Evolutionary conservation across 345 rosid genomes (phyloP).

Genomic region (Ailanthus altissimus): DNA sequence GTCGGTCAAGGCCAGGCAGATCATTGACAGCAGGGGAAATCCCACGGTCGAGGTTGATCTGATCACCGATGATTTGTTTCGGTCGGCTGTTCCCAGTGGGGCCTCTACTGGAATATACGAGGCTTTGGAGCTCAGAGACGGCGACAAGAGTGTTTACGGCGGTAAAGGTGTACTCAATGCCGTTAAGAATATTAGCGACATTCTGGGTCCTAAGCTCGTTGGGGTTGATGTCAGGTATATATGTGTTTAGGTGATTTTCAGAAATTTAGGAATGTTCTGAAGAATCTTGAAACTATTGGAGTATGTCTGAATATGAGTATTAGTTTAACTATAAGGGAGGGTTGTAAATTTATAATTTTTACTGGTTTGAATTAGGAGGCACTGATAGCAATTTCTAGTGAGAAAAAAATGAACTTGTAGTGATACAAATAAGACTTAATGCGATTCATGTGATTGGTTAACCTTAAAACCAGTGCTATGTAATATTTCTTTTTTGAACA

Average conservation of each 20-base stretch:
- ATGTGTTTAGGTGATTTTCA: not conserved
- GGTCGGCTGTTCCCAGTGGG: conserved; percentile 97
- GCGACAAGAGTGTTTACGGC: conserved; percentile 76
- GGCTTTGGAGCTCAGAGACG: conserved; percentile 94
- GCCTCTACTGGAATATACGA: conserved; percentile 99
- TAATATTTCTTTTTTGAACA: not conserved
- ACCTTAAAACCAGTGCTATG: not conserved
- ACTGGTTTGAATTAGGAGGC: not conserved
- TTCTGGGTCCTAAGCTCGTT: conserved; percentile 83
- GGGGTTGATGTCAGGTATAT: conserved; percentile 88
- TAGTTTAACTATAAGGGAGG: not conserved
- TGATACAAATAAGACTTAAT: not conserved
- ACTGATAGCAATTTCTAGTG: not conserved
- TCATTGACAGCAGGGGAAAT: conserved; percentile 96
- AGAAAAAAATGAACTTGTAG: not conserved
- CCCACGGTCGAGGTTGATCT: conserved; percentile 98
- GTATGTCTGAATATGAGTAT: not conserved
- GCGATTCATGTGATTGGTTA: no score
- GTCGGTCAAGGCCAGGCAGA: conserved; percentile 90
- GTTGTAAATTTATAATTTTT: not conserved
- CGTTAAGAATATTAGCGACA: conserved; percentile 67
- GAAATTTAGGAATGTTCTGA: not conserved
- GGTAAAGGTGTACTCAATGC: conserved; percentile 93
- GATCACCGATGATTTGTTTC: conserved; percentile 70
- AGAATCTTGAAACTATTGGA: not conserved